Base-by-base conservation (phyloP, 2,329 filamentous ascomycete genomes). In the Colletotrichum sp. region DNA sequence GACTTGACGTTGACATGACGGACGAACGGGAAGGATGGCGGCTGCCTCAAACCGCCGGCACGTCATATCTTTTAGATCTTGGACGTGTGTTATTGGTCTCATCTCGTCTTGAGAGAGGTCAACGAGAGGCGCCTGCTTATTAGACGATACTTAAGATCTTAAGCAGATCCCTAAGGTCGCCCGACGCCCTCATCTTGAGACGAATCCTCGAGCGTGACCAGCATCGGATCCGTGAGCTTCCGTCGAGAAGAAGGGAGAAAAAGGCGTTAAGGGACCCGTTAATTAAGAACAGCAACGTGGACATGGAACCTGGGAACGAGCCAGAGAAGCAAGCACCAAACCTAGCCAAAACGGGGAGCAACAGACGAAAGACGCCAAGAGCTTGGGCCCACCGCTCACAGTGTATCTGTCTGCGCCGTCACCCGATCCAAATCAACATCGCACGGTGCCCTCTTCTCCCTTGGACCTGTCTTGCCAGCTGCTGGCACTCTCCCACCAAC, bases 301-400 rank as follows among this genome's bases (percentile, higher is more conserved):
- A 67, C 55, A 28, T 34, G 16, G 43, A 13, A 34, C 32, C 32
- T 34, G 32, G 13, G 13, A 34, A n/a, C 8, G n/a, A 67, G 28
- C 21, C n/a, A 26, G 9, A 55, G n/a, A 36, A 34, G 43, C 24
- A 48, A 21, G 43, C 43, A 21, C 43, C 43, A 52, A 52, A 7
- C 43, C 43, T 61, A 24, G 34, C 61, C 43, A 34, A 24, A 43
- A 43, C 18, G n/a, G 43, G n/a, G 14, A 64, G 66, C 56, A 62
- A 70, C 24, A 73, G 59, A 52, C 58, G 66, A 64, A 43, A 30
- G 66, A 73, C 30, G 64, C 64, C 64, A 56, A 67, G 64, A 67
- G 30, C 64, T 67, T 34, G 64, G 43, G 28, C 64, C 64, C 32
- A 56, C 52, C 3, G n/a, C 36, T 28, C 55, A 58, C 55, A 58